Base-by-base conservation (phyloP, 2,329 filamentous ascomycete genomes). In the Phyllosticta ampelicida region DNA sequence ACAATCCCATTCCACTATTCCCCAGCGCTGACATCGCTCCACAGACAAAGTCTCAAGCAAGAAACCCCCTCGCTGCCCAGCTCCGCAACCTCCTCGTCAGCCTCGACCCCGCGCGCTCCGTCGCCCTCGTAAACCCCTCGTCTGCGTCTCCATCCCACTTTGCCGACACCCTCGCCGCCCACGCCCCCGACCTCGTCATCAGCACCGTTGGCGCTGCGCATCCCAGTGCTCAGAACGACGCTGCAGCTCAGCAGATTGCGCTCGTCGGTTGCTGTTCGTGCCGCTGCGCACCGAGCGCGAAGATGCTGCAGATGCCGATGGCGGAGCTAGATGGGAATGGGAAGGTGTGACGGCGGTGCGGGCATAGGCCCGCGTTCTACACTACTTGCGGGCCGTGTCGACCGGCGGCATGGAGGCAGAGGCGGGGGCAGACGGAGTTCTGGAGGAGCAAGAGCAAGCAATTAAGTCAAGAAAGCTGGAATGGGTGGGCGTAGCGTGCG, bases 251-350 rank as follows among this genome's bases (percentile, higher is more conserved):
- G 5, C 58, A 60, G 48, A 60, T 48, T 44, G 54, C 54, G 26
- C 30, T 74, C 26, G 65, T 74, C 55, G 69, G 72, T 69, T 73
- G 60, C 65, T 74, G 49, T 71, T 71, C 9, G 63, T 63, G 5
- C 71, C 73, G 58, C 71, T 70, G 60, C 70, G 70, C 58, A 51
- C 68, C 63, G 50, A 66, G 70, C 21, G 68, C 73, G 60, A 65
- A 74, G 50, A 71, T 71, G 9, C 71, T 71, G 9, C 71, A 73
- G 58, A 72, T 69, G 60, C 70, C 70, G 55, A 51, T 68, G 44
- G 66, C 68, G 54, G 63, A 67, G 21, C 61, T 70, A 28, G 74
- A 73, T 60, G 50, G 58, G 16, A 52, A 54, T 4, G 62, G 74
- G 8, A 66, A 68, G 53, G 55, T 60, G 13, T 66, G 71, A 9